Conservation (phyloP, 2,329 filamentous ascomycete species). For the Monosporascus sp. region DNA sequence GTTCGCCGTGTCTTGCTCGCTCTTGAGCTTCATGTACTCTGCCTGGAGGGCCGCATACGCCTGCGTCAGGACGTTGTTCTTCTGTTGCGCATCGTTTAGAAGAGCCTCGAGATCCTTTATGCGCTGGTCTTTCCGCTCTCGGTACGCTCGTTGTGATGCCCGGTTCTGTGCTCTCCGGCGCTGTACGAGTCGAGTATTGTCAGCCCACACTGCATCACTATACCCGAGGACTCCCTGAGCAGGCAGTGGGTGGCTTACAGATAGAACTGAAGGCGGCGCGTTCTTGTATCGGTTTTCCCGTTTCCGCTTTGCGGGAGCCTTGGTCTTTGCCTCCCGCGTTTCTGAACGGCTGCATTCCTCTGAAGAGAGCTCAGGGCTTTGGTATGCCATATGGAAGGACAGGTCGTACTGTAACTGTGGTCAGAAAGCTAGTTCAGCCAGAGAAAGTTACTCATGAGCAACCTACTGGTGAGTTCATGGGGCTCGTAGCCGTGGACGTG, state of each 20-base stretch:
- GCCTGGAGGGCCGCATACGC: constrained; percentile 47
- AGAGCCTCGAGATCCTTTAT: constrained; percentile 58
- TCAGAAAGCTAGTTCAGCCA: constrained; percentile 7
- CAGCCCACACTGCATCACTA: background rate
- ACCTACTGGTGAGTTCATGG: constrained; percentile 32
- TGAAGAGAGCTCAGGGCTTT: constrained; percentile 17
- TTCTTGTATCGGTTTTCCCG: constrained; percentile 50
- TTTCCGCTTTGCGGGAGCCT: constrained; percentile 40
- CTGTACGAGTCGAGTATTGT: constrained; percentile 24
- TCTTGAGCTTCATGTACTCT: constrained; percentile 37
- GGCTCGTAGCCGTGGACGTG: constrained; percentile 32
- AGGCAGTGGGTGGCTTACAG: constrained; percentile 30
- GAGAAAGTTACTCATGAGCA: background rate
- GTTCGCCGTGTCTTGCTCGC: constrained; percentile 22
- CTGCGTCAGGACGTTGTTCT: constrained; percentile 49
- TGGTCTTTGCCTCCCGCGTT: constrained; percentile 21
- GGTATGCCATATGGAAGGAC: constrained; percentile 20
- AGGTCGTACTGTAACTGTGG: constrained; percentile 27
- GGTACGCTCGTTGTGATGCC: constrained; percentile 56
- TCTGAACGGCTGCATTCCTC: constrained; percentile 17
- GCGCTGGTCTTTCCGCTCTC: constrained; percentile 59
- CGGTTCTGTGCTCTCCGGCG: constrained; percentile 56
- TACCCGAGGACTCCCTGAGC: background rate
- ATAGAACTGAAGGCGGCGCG: constrained; percentile 43
- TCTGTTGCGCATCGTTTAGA: constrained; percentile 47